Evolutionary conservation across 2,329 filamentous ascomycete species (phyloP).

Genomic region (Curvularia sp.): DNA sequence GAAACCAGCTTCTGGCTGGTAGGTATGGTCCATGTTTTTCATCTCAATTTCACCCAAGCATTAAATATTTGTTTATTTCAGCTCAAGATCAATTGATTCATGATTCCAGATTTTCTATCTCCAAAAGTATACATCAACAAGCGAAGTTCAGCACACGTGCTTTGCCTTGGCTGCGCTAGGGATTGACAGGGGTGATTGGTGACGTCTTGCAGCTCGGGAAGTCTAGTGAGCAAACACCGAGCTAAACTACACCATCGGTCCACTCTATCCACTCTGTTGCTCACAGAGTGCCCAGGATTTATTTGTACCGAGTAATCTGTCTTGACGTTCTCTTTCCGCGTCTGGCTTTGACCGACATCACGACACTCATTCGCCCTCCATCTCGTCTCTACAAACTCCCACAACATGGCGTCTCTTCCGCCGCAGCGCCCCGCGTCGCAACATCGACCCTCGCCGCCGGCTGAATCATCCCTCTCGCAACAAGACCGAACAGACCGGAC

Average conservation of each 20-base stretch:
- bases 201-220: constrained; percentile 30
- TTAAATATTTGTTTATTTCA: neutral
- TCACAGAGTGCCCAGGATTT: neutral
- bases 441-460: constrained; percentile 39
- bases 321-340: neutral
- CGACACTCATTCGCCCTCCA: neutral
- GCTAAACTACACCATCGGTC: constrained; percentile 11
- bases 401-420: constrained; percentile 53
- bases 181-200: constrained; percentile 10
- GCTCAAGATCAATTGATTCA: neutral
- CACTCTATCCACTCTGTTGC: constrained; percentile 2
- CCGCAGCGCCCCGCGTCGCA: constrained; percentile 47
- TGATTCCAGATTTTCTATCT: no score
- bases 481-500: constrained; percentile 35
- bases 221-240: constrained; percentile 27
- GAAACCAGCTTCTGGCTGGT: no score
- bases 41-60: neutral
- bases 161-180: constrained; percentile 21
- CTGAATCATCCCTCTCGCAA: constrained; percentile 26
- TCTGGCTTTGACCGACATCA: neutral
- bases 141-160: constrained; percentile 13
- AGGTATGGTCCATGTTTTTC: no score
- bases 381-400: neutral
- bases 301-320: neutral
- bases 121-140: no score